Base-by-base conservation (phyloP, 352 stramenopile genomes). In the Phytopythium sindhum region DNA sequence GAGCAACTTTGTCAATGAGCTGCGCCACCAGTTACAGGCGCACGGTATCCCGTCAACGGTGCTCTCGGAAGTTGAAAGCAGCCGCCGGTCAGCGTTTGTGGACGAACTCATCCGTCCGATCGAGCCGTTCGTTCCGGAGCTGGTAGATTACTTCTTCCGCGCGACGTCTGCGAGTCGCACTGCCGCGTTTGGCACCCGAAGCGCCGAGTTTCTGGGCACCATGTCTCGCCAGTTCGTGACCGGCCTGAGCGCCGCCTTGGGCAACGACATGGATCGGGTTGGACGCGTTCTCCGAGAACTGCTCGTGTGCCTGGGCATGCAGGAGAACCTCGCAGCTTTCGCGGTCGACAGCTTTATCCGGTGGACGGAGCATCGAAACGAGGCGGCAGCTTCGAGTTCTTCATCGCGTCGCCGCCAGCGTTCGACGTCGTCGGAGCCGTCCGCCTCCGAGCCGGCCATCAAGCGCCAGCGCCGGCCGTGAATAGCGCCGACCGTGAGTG, bases 71-170 rank as follows among this genome's bases (percentile, higher is more conserved):
- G 48, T 85, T 4, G 31, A 42, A 60, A 28, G 21, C 2, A 60
- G 71, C 9, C 73, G 74, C 0, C 68, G 72, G 19, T 65, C 61
- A 21, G 61, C 62, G 1, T 61, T 91, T 14, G 66, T 78, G 17
- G 66, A 76, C 54, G 70, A 86, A 24, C 63, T 91, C 52, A 41
- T 91, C 23, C 68, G 68, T 35, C 65, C 72, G 14, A 33, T 90
- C 28, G 79, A 86, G 56, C 77, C 83, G 11, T 91, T 89, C 60
- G 60, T 86, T 0, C 72, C 81, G 0, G 79, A 91, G 28, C 64
- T 90, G 7, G 59, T 90, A 1, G 78, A 90, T 31, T 67, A 70
- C 23, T 70, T 89, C 26, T 72, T 91, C 24, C 83, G 83, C 29
- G 78, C 81, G 0, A 90, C 78, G 39, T 87, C 77, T 8, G 81